Evolutionary conservation across 306 rosid genomes (phyloP), one percentile per base, ranked within the genome.

Genomic region (Ceratonia siliqua): DNA sequence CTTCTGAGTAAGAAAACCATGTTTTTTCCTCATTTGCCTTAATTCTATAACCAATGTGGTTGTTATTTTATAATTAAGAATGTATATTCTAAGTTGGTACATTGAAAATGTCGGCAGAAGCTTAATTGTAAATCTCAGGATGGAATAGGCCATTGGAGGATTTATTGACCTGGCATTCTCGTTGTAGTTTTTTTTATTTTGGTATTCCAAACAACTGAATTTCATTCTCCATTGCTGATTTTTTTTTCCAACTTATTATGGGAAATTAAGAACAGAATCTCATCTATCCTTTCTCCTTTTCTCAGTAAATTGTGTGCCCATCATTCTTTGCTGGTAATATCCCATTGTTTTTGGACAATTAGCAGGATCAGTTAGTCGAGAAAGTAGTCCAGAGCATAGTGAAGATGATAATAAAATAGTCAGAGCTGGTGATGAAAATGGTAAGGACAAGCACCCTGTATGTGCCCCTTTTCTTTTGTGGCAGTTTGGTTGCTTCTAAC

Each of bases 301-400:
- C 22, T 68, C 11, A 15, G 57, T 28, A 33, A 46, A 67, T 9
- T 8, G 22, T 32, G 17, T 1, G 32, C 21, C 56, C 11, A 17
- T 33, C 18, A 14, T 18, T 18, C 36, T 62, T 54, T 2, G 20
- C 50, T 69, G 50, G 45, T 52, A 55, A 32, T 32, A 84, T 74
- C 69, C 56, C n/a, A 5, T 62, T 81, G 17, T 38, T 55, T 77
- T 77, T 27, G 25, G 55, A 28, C 72, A 50, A 77, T 77, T 43
- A 81, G 74, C 69, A 70, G 85, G 56, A 50, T 53, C 84, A 53
- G 81, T 46, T 72, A 79, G 74, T 73, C 42, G 30, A 74, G 87
- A 85, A 78, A 84, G 70, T 74, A 76, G 82, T 72, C 73, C 78
- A 13, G 84, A 69, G 61, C 72, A 76, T 33, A 49, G 78, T 65